Evolutionary conservation across 805 yeast species (phyloP).

Genomic region (Kodamaea neixiangensis): DNA sequence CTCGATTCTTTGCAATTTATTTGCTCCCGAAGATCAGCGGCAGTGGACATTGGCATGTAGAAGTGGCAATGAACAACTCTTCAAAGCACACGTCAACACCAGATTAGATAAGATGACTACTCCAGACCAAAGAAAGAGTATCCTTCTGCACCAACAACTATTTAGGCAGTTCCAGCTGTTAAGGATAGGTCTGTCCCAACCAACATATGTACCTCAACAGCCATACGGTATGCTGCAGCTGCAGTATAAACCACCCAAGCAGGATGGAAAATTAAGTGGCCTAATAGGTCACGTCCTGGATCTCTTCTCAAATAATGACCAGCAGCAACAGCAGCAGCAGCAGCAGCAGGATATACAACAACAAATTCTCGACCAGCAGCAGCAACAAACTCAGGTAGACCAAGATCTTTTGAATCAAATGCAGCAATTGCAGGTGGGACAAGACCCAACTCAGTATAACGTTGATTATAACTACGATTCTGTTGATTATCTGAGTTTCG

Average conservation of each 20-base stretch:
- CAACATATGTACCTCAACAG: not conserved
- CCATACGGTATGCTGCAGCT: not conserved
- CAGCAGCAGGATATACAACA: not conserved
- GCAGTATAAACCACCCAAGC: not conserved
- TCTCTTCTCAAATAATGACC: not conserved
- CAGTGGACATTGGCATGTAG: not conserved
- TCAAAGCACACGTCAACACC: not conserved
- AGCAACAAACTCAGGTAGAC: not conserved
- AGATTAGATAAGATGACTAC: not conserved
- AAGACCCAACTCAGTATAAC: not conserved
- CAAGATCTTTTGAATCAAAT: not conserved
- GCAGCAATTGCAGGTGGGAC: not conserved
- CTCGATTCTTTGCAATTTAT: not conserved
- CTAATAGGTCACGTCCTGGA: not conserved
- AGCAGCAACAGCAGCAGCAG: not conserved
- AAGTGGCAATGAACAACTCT: not conserved
- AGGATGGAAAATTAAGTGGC: not conserved
- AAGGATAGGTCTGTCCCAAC: not conserved
- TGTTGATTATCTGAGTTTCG: not conserved
- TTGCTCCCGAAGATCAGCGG: not conserved
- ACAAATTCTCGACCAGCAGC: not conserved
- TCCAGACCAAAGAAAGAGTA: not conserved
- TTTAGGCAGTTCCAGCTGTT: not conserved
- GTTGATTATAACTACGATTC: not conserved
- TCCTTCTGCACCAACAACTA: not conserved